phyloP scores from a whole-genome alignment of 73 alveolate genomes.

The Paramecium tetraurelia region DNA sequence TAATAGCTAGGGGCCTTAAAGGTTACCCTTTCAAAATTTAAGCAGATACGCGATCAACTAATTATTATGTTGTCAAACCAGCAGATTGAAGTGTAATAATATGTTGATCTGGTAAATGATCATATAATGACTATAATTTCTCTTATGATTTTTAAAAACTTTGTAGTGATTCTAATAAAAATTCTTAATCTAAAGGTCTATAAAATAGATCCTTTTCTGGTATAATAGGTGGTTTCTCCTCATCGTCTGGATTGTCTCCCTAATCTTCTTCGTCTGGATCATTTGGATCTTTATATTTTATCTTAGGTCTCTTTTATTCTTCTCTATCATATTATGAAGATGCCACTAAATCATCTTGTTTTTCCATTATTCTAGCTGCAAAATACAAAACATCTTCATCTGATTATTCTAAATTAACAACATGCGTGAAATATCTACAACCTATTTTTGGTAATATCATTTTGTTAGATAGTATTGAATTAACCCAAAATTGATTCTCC shows the following conservation, averaged over 20 bases:
- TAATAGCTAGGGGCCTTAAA: slow-evolving; percentile 91
- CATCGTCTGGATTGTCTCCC: slow-evolving; percentile 87
- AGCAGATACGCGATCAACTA: slow-evolving; percentile 74
- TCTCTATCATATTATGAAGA: slow-evolving; percentile 78
- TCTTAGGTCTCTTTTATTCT: slow-evolving; percentile 87
- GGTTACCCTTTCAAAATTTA: slow-evolving; percentile 80
- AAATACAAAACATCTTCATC: slow-evolving; percentile 54
- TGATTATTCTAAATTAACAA: background rate
- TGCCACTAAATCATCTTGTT: slow-evolving; percentile 58
- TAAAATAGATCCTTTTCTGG: slow-evolving; percentile 87
- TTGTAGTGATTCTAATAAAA: slow-evolving; percentile 64
- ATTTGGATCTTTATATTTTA: slow-evolving; percentile 73
- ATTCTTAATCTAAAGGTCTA: slow-evolving; percentile 76
- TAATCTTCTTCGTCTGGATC: slow-evolving; percentile 86
- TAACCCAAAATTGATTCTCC: slow-evolving; percentile 50
- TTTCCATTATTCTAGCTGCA: slow-evolving; percentile 57
- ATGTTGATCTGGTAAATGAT: slow-evolving; percentile 79
- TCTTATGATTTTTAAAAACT: slow-evolving; percentile 51
- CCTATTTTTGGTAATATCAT: slow-evolving; percentile 57
- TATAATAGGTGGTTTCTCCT: slow-evolving; percentile 74
- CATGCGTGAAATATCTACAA: slow-evolving; percentile 57
- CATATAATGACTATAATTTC: slow-evolving; percentile 68
- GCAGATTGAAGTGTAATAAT: slow-evolving; percentile 81
- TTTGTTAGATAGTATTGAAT: slow-evolving; percentile 42
- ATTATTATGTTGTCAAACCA: slow-evolving; percentile 84